These are phyloP conservation scores for Starmerella bombi DNA, from an alignment of 805 yeast species.

Conservation along the genomic window DNA sequence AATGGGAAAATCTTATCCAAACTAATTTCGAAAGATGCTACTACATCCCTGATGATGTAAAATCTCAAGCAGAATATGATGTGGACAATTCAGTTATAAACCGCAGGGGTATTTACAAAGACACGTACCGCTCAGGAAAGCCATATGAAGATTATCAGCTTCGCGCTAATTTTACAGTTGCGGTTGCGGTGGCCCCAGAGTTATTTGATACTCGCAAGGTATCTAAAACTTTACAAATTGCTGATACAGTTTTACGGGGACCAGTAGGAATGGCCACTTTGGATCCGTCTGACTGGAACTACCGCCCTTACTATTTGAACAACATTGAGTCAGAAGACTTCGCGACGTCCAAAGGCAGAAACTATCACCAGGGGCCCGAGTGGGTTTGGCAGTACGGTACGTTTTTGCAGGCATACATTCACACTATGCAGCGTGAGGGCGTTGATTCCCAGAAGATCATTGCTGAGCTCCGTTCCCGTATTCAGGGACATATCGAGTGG, in stretches of 20 bases:
- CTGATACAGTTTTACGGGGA: constrained; percentile 67
- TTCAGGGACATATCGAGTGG: constrained; percentile 57
- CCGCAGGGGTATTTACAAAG: constrained; percentile 91
- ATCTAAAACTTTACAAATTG: constrained; percentile 47
- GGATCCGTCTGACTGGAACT: constrained; percentile 86
- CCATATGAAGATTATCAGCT: constrained; percentile 88
- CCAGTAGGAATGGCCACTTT: constrained; percentile 85
- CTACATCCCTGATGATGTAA: constrained; percentile 52
- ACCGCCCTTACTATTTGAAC: constrained; percentile 78
- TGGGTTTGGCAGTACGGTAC: constrained; percentile 93
- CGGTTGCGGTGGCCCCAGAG: constrained; percentile 92
- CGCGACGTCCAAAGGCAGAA: constrained; percentile 88
- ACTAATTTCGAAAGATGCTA: constrained; percentile 66
- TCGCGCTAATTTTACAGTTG: constrained; percentile 84
- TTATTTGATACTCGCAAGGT: constrained; percentile 56
- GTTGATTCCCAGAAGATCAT: constrained; percentile 30
- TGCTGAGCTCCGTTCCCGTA: constrained; percentile 43
- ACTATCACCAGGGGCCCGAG: constrained; percentile 97
- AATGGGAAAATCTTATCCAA: constrained; percentile 63
- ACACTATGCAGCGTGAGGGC: constrained; percentile 35
- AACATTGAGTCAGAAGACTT: constrained; percentile 71
- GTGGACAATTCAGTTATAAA: constrained; percentile 56
- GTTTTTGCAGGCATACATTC: constrained; percentile 63
- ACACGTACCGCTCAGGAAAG: constrained; percentile 65
- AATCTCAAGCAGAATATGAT: constrained; percentile 39